Evolutionary conservation across 805 yeast genomes (phyloP), one percentile per base, ranked within the genome.

Genomic region (Candida corydali): DNA sequence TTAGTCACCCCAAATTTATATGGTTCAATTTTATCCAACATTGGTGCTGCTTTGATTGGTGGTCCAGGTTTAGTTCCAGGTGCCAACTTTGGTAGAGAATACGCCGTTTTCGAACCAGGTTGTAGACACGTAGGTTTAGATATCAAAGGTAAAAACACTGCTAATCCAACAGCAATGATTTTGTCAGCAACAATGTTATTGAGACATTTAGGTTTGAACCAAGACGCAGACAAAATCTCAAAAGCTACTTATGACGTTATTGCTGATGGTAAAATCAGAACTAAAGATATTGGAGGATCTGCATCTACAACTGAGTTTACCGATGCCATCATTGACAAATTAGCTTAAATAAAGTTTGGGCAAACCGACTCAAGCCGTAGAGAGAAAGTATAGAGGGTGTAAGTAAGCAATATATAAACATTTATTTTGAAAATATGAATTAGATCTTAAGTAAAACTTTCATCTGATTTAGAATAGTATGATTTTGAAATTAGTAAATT

Each of bases 11-110:
- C 98, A 52, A 89, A 93, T 76, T 78, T 91, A 73, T 91, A 91
- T 77, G 98, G 98, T 72, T 84, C 96, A 59, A 91, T 91, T 58
- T 73, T 91, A 58, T 88, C 97, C 50, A 93, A 93, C 78, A 89
- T 91, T 56, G 98, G 98, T 73, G 96, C 98, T 51, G 98, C 93
- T 47, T 76, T 74, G 55, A 83, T 93, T 50, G 98, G 98, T 66
- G 96, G 97, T 54, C 97, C 98, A 62, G 98, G 98, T 68, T 75
- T 91, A 55, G 96, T 91, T 39, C 97, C 98, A 53, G 98, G 98
- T 69, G 96, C 95, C 57, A 87, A 88, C 76, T 89, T 86, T 51
- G 98, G 98, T 69, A 83, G 95, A 68, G 97, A 91, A 56, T 82
- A 83, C 65, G 98, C 98, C 39, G 94, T 91, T 44, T 91, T 93